phyloP scores from a whole-genome alignment of 1,284 basidiomycete species.

The Cryptococcus wingfieldii region DNA sequence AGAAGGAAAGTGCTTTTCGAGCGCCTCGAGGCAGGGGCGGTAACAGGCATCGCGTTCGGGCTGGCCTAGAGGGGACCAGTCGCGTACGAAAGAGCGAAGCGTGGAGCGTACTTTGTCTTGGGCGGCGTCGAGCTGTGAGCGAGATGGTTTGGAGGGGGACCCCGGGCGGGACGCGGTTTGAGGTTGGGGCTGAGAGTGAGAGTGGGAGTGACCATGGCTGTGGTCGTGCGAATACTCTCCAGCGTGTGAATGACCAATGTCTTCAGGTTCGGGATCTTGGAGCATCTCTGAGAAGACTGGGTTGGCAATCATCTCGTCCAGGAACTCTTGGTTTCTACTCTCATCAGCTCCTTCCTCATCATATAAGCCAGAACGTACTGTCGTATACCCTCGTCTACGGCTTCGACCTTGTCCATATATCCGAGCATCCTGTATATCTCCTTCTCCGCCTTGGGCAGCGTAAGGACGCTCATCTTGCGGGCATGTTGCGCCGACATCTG shows the following conservation, averaged over 20 bases:
- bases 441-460: conserved; percentile 37
- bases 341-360: not conserved
- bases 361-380: conserved; percentile 21
- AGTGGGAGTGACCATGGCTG: conserved; percentile 34
- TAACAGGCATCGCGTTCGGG: conserved; percentile 73
- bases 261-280: conserved; percentile 1
- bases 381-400: conserved; percentile 49
- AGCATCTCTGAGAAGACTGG: conserved; percentile 46
- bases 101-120: conserved; percentile 77
- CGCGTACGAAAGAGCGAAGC: conserved; percentile 81
- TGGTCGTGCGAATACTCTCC: conserved; percentile 21
- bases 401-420: conserved; percentile 47
- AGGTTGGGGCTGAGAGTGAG: conserved; percentile 9
- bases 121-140: conserved; percentile 27
- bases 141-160: not conserved
- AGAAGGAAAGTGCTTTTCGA: conserved; percentile 61
- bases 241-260: conserved; percentile 13
- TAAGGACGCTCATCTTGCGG: conserved; percentile 43
- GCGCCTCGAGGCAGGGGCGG: conserved; percentile 68
- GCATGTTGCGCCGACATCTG: conserved; percentile 48
- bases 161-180: conserved; percentile 8
- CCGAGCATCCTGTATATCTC: conserved; percentile 39
- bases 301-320: conserved; percentile 46
- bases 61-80: conserved; percentile 79
- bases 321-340: conserved; percentile 45